phyloP scores from a whole-genome alignment of 2,329 filamentous ascomycete genomes.

The Ramularia endophylla region DNA sequence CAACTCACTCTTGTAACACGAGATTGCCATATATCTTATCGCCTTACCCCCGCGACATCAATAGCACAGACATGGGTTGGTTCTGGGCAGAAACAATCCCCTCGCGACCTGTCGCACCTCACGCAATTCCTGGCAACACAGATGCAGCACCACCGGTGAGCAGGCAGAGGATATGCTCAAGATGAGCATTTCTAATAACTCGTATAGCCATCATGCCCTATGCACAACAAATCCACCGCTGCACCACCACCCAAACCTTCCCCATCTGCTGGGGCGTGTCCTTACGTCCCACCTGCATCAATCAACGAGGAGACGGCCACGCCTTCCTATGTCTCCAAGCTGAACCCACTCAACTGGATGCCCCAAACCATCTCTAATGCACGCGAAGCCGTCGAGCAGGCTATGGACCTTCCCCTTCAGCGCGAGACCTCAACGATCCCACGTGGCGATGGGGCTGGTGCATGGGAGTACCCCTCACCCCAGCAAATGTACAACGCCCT shows the following conservation, averaged over 20 bases:
- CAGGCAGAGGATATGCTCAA: slow-evolving; percentile 6
- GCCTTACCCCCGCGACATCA: not conserved
- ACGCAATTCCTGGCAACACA: slow-evolving; percentile 39
- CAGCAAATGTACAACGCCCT: slow-evolving; percentile 99
- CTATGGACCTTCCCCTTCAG: slow-evolving; percentile 65
- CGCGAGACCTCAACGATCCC: slow-evolving; percentile 88
- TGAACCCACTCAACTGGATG: slow-evolving; percentile 93
- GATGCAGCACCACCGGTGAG: slow-evolving; percentile 52
- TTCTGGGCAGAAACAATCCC: slow-evolving; percentile 58
- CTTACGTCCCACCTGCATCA: slow-evolving; percentile 46
- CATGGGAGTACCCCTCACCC: slow-evolving; percentile 97
- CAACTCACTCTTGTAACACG: too few species aligned
- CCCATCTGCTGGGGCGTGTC: slow-evolving; percentile 41
- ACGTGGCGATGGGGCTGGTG: slow-evolving; percentile 66
- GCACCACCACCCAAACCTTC: slow-evolving; percentile 23
- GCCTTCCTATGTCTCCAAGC: slow-evolving; percentile 55
- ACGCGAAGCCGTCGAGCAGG: slow-evolving; percentile 63
- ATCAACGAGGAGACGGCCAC: slow-evolving; percentile 33
- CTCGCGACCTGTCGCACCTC: slow-evolving; percentile 38
- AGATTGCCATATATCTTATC: not conserved
- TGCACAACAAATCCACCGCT: slow-evolving; percentile 49
- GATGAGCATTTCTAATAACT: slow-evolving; percentile 10
- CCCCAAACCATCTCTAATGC: slow-evolving; percentile 78
- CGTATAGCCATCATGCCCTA: slow-evolving; percentile 60
- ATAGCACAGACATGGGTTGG: slow-evolving; percentile 54